Evolutionary conservation across 2,329 filamentous ascomycete genomes (phyloP), one percentile per base, ranked within the genome.

Genomic region (Trichophyton schoenleinii): DNA sequence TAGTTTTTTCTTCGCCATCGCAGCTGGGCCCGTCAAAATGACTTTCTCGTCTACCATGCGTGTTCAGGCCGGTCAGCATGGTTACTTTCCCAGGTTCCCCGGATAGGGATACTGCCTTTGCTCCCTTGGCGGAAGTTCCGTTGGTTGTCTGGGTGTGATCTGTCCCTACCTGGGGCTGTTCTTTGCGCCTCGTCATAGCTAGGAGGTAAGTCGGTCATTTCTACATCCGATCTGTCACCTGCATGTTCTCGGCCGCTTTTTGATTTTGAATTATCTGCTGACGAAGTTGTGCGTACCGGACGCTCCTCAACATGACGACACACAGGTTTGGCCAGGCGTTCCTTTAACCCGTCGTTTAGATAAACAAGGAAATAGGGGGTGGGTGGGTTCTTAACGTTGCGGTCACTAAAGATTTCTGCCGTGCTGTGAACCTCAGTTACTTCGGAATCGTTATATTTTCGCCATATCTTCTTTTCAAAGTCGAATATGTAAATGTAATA

Each of bases 401-500:
- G 79, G 64, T 83, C 80, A 25, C 82, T 79, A 65, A 94, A 85
- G 46, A 96, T 88, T 58, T 87, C 82, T 15, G 79, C 78, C 6
- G 82, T 79, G 67, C 88, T 81, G 13, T 79, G 77, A 28, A 84
- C 81, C 65, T 88, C 84, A 2, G 83, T 86, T 25, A 99, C 91
- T 15, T 81, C 81, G 60, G 87, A 87, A 69, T 99, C 94, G 71
- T 99, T 99, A 79, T 96, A 99, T 69, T 89, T 90, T 62, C 91
- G 86, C 91, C 94, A 99, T 20, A 91, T 78, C 41, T 85, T 77
- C 55, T 84, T 82, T 65, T 86, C 82, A 72, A 95, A 95, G 75
- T 97, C 94, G 69, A 86, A 88, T 65, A 99, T 95, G 81, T 91
- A 96, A 52, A 96, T 90, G 87, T 90, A 96, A 75, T 97, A 99